phyloP scores from a whole-genome alignment of 2,329 filamentous ascomycete species.

The Rutstroemia sp. region DNA sequence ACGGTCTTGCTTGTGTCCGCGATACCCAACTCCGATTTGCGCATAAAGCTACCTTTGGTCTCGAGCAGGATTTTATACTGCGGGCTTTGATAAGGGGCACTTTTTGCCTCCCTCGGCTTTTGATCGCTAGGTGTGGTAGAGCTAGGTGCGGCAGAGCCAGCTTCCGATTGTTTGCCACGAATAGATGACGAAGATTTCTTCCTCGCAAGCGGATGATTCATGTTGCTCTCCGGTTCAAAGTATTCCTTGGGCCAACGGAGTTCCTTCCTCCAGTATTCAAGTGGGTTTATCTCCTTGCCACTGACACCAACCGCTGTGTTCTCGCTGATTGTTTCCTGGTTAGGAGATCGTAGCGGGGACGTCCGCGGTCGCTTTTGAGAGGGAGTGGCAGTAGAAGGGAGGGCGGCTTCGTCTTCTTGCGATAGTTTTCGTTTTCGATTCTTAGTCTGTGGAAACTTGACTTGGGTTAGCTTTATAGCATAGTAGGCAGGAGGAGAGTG shows the following conservation, averaged over 20 bases:
- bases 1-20: too few relatives aligned
- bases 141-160: too few relatives aligned
- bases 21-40: too few relatives aligned
- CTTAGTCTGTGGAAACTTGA: conserved; percentile 15
- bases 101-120: too few relatives aligned
- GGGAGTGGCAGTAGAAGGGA: conserved; percentile 6
- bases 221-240: not conserved
- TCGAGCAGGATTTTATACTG: rapidly evolving
- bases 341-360: not conserved
- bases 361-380: conserved; percentile 17
- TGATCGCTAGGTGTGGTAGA: too few relatives aligned
- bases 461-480: conserved; percentile 19
- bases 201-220: conserved; percentile 26
- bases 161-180: too few relatives aligned
- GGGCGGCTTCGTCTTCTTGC: not conserved
- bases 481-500: conserved; percentile 11
- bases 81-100: too few relatives aligned
- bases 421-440: conserved; percentile 3
- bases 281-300: not conserved
- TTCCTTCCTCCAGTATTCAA: too few relatives aligned
- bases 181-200: conserved; percentile 24
- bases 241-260: too few relatives aligned
- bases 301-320: not conserved
- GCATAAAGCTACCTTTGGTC: too few relatives aligned
- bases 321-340: not conserved